Percentiles rank a stretch among this genome's conserved stretches.
Evolutionary conservation across 2,329 filamentous ascomycete genomes (phyloP).

Genomic region (Stagonosporopsis rhizophila): DNA sequence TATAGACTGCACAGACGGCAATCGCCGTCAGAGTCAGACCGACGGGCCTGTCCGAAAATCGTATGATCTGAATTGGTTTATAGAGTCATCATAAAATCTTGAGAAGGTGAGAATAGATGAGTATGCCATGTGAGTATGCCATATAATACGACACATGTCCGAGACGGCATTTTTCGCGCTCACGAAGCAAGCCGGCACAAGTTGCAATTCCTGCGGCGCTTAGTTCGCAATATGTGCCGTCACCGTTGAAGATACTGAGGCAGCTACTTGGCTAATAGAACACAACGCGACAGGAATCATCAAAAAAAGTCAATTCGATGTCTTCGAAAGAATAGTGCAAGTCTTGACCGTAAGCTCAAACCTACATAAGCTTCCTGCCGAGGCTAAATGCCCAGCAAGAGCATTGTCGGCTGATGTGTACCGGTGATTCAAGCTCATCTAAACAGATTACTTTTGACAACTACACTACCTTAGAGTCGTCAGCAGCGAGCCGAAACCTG

Average conservation of each 20-base stretch:
- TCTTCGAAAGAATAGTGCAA: neutral
- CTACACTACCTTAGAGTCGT: neutral
- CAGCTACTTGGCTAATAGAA: neutral
- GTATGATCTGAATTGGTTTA: too few species aligned
- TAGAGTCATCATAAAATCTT: too few species aligned
- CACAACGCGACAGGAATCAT: too few species aligned
- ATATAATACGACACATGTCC: too few species aligned
- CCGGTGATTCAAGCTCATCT: constrained; percentile 13
- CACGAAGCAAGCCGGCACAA: too few species aligned
- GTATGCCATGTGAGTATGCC: too few species aligned
- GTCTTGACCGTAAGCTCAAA: neutral
- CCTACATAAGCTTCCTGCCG: constrained; percentile 10
- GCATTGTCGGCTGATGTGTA: constrained; percentile 3
- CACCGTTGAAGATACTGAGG: neutral
- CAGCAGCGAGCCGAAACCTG: neutral
- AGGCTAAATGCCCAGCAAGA: constrained; percentile 3
- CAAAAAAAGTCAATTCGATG: neutral
- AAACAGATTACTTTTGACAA: constrained; percentile 6
- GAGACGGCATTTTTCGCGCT: too few species aligned
- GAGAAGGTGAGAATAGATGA: too few species aligned
- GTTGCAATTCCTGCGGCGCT: neutral
- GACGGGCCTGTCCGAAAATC: too few species aligned
- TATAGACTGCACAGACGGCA: too few species aligned
- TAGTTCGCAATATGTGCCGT: neutral
- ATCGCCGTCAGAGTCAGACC: too few species aligned